phyloP scores from a whole-genome alignment of 371 early-diverging fungal genomes.

The Rhizomucor miehei region DNA sequence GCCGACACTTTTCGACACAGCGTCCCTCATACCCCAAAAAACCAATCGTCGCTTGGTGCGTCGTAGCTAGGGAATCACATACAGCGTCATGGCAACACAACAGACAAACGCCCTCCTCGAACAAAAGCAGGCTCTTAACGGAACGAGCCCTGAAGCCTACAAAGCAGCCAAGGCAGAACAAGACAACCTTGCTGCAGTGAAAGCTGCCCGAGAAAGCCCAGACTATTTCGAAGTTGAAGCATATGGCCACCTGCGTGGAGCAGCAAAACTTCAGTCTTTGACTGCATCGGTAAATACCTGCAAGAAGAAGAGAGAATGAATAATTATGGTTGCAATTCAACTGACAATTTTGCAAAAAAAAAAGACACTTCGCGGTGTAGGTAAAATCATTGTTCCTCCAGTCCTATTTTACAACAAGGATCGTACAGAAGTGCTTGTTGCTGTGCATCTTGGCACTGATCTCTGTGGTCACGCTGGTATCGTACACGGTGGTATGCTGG shows the following conservation, averaged over 20 bases:
- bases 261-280: constrained; percentile 28
- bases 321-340: too few relatives aligned
- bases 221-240: constrained; percentile 28
- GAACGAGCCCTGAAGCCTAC: constrained; percentile 4
- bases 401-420: constrained; percentile 38
- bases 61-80: not conserved
- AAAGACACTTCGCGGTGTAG: constrained; percentile 41
- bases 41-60: not conserved
- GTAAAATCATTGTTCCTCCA: constrained; percentile 32
- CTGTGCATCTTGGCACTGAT: constrained; percentile 41
- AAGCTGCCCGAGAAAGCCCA: constrained; percentile 23
- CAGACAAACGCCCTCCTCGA: constrained; percentile 20
- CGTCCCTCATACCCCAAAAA: not conserved
- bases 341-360: too few relatives aligned
- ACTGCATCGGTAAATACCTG: constrained; percentile 31
- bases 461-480: constrained; percentile 66
- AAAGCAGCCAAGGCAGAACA: constrained; percentile 9
- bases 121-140: constrained; percentile 13
- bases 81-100: constrained; percentile 16
- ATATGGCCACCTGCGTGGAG: constrained; percentile 25
- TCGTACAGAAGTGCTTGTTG: constrained; percentile 28
- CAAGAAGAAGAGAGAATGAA: too few relatives aligned
- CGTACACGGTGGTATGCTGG: constrained; percentile 69
- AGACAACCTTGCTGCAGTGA: constrained; percentile 32
- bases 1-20: not conserved